A percentile compares a stretch with the other conserved stretches of the same genome.
These are phyloP conservation scores for Aureobasidium sp. DNA, from an alignment of 2,329 filamentous ascomycete species.

Conservation along the genomic window DNA sequence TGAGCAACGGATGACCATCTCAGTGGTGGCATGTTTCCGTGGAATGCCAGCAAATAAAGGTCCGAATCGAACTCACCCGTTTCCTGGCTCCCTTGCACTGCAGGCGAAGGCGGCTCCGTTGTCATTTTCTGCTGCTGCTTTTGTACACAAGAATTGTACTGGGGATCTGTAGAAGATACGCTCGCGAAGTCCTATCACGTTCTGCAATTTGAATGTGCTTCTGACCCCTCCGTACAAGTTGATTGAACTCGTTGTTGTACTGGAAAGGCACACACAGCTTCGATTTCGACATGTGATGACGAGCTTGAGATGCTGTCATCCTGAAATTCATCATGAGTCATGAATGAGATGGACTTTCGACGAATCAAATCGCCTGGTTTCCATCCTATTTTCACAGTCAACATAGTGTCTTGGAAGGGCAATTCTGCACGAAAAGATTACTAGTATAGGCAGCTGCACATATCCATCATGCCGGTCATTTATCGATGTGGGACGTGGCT, in stretches of 20 bases:
- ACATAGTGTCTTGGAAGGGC: neutral
- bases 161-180: neutral
- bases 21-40: neutral
- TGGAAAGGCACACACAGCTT: neutral
- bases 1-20: conserved; percentile 14
- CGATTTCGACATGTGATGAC: neutral
- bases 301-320: conserved; percentile 1
- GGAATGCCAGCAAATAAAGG: conserved; percentile 7
- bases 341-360: neutral
- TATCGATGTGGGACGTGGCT: conserved; percentile 4
- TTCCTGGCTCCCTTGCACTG: conserved; percentile 2
- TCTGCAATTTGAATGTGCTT: neutral
- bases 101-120: neutral
- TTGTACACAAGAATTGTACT: neutral
- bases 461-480: neutral
- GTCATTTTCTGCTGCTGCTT: neutral
- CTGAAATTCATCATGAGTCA: neutral
- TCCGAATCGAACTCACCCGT: conserved; percentile 9
- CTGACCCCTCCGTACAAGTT: neutral
- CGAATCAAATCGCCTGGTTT: neutral
- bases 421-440: neutral
- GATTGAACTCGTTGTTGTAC: neutral
- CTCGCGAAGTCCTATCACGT: neutral
- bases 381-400: neutral
- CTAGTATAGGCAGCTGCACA: conserved; percentile 1